Evolutionary conservation across 2,329 filamentous ascomycete species (phyloP).

Genomic region (Fusarium sp.): DNA sequence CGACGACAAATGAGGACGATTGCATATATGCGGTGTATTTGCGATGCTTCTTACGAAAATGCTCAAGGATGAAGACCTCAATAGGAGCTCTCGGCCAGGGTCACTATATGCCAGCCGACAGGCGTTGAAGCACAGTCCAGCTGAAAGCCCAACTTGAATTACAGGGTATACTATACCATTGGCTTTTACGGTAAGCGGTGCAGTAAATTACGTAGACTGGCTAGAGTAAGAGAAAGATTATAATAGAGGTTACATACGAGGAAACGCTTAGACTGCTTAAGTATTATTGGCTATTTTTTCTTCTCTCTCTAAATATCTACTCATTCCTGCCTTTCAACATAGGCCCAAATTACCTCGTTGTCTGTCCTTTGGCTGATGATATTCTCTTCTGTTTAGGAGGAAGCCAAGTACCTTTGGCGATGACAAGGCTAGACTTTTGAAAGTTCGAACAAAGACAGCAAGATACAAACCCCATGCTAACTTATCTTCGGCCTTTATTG

Average conservation of each 20-base stretch:
- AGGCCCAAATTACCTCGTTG: neutral
- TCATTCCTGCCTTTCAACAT: neutral
- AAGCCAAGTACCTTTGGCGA: neutral
- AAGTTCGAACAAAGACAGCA: neutral
- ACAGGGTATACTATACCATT: neutral
- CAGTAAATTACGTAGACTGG: neutral
- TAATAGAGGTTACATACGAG: neutral
- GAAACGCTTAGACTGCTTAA: neutral
- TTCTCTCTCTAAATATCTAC: neutral
- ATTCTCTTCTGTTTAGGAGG: neutral
- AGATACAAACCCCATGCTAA: neutral
- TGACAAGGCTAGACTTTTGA: neutral
- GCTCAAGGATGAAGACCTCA: neutral
- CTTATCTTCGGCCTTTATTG: neutral
- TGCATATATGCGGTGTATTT: neutral
- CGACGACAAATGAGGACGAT: neutral
- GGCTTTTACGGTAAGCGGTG: neutral
- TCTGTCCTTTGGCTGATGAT: neutral
- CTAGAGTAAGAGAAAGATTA: neutral
- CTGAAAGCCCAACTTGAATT: neutral
- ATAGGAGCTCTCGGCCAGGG: neutral
- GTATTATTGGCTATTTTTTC: neutral
- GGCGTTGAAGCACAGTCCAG: neutral
- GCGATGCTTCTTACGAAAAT: neutral
- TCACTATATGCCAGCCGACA: neutral